Evolutionary conservation across 2,329 filamentous ascomycete species (phyloP), one percentile per base, ranked within the genome.

Genomic region (Didymella exigua): DNA sequence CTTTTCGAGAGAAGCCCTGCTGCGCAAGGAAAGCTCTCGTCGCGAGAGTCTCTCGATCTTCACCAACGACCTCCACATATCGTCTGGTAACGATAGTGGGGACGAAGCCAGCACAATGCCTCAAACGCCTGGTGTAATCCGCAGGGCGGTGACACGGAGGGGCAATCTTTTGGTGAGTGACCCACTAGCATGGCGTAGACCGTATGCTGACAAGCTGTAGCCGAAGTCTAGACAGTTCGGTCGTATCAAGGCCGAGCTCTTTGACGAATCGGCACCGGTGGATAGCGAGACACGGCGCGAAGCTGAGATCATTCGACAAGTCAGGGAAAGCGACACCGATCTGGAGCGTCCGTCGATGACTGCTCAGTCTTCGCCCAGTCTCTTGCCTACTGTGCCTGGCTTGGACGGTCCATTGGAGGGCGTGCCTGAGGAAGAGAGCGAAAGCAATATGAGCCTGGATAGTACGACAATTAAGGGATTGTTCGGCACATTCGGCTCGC

Each of bases 171-270:
- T 99, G 70, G 91, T 95, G 81, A 73, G 88, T 78, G 37, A 27
- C 11, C 11, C 4, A 16, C 2, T 9, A 21, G 13, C 10, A 10
- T n/a, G 14, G 16, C 24, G 9, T 10, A 7, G 10, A 14, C n/a
- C 10, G 14, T 11, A 54, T 65, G 40, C 60, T 65, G 40, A 72
- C 51, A 38, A 53, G 45, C 13, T 9, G 4, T 63, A 96, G 90
- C 95, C 96, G 11, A 99, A 98, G 80, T 95, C 93, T 0, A 96
- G 96, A 77, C 92, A 89, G 0, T 99, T 99, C 74, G 92, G 93
- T 5, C 88, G 95, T 10, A 96, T 99, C 62, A 87, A 90, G 58
- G 95, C 93, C 8, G 92, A 92, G 3, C 82, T 99, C 0, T 82
- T 90, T 53, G 95, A 99, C 77, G 95, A 99, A 77, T 84, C 86